phyloP scores from a whole-genome alignment of 73 alveolate species.

The Loxodes magnus region DNA sequence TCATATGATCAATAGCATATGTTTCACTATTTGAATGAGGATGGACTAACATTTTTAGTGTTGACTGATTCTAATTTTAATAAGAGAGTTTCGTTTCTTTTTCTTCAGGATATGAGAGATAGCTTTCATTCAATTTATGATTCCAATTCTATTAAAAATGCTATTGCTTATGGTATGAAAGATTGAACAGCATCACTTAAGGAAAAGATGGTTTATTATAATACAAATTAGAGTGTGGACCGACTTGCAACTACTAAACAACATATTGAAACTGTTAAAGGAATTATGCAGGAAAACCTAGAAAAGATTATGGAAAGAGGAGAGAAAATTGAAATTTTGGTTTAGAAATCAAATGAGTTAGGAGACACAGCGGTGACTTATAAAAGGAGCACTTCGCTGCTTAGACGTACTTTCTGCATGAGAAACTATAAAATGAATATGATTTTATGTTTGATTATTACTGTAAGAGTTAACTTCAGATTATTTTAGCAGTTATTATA shows the following conservation, averaged over 20 bases:
- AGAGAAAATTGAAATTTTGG: conserved; percentile 30
- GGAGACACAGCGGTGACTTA: conserved; percentile 6
- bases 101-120: conserved; percentile 25
- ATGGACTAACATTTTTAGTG: conserved; percentile 34
- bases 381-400: conserved; percentile 17
- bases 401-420: conserved; percentile 34
- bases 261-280: conserved; percentile 17
- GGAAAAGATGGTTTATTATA: conserved; percentile 19
- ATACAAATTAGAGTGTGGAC: conserved; percentile 26
- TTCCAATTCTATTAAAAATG: not conserved
- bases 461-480: conserved; percentile 9
- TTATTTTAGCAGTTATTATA: no score
- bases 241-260: conserved; percentile 6
- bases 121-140: not conserved
- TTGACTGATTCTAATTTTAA: conserved; percentile 33
- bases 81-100: conserved; percentile 27
- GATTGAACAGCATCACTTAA: conserved; percentile 4
- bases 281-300: conserved; percentile 25
- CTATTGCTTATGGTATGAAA: not conserved
- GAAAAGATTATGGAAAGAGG: conserved; percentile 37
- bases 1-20: conserved; percentile 11
- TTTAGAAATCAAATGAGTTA: conserved; percentile 14
- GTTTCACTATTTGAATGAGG: conserved; percentile 33
- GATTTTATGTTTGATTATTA: conserved; percentile 4
- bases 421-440: conserved; percentile 30